These are phyloP conservation scores for Boletus tomentosulus DNA, from an alignment of 768 basidiomycete genomes.

Conservation along the genomic window DNA sequence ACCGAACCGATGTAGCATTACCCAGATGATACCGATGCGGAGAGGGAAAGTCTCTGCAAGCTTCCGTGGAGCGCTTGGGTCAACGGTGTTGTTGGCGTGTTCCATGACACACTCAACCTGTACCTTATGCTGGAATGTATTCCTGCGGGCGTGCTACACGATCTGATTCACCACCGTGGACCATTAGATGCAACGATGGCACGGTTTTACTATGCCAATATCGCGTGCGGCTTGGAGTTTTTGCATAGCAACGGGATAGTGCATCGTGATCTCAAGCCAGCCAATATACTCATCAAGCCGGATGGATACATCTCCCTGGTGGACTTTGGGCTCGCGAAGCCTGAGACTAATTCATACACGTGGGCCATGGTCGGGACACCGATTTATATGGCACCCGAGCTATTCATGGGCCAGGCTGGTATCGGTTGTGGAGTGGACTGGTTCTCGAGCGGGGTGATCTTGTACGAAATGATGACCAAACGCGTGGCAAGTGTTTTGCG, in stretches of 20 bases:
- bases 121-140: slow-evolving; percentile 52
- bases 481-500: slow-evolving; percentile 26
- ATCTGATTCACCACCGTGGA: slow-evolving; percentile 30
- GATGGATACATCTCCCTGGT: slow-evolving; percentile 53
- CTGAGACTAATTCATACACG: slow-evolving; percentile 12
- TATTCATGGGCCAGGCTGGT: slow-evolving; percentile 20
- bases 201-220: slow-evolving; percentile 54
- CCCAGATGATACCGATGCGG: slow-evolving; percentile 34
- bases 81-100: slow-evolving; percentile 41
- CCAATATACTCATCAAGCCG: slow-evolving; percentile 50
- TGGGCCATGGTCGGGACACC: slow-evolving; percentile 43
- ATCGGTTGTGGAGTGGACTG: slow-evolving; percentile 44
- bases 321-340: slow-evolving; percentile 46
- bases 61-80: slow-evolving; percentile 56
- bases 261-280: slow-evolving; percentile 57
- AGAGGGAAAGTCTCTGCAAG: slow-evolving; percentile 37
- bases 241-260: slow-evolving; percentile 42
- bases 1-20: slow-evolving; percentile 16
- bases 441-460: slow-evolving; percentile 48
- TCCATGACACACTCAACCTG: slow-evolving; percentile 44
- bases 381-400: slow-evolving; percentile 50
- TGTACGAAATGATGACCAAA: slow-evolving; percentile 51
- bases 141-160: slow-evolving; percentile 41
- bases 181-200: slow-evolving; percentile 32
- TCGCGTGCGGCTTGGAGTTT: slow-evolving; percentile 46